phyloP scores from a whole-genome alignment of 768 basidiomycete genomes.

The Fibroporia radiculosa region DNA sequence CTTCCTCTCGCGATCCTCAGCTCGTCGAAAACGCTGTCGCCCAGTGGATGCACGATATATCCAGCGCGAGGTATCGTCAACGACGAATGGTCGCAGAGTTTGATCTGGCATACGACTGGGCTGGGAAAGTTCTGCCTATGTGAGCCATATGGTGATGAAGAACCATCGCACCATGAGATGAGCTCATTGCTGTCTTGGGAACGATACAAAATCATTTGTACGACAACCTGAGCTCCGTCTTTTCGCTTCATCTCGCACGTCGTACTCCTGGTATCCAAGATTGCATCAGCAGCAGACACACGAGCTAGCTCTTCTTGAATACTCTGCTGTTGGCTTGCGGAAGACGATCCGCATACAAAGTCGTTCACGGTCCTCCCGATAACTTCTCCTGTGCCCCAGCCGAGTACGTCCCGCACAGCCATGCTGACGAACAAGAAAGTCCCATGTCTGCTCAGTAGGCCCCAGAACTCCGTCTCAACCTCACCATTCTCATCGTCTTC shows the following conservation, averaged over 20 bases:
- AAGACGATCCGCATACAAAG: conserved; percentile 20
- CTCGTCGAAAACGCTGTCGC: conserved; percentile 60
- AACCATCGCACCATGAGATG: not conserved
- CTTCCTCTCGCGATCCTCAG: conserved; percentile 58
- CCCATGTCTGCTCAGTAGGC: conserved; percentile 34
- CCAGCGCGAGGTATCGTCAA: conserved; percentile 7
- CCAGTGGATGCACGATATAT: conserved; percentile 10
- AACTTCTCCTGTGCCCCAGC: conserved; percentile 47
- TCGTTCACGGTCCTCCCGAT: conserved; percentile 39
- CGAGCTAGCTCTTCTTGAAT: conserved; percentile 17
- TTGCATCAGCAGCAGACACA: conserved; percentile 6
- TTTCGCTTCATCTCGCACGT: conserved; percentile 33
- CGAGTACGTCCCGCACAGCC: conserved; percentile 55
- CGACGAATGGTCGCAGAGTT: conserved; percentile 9
- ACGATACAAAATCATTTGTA: conserved; percentile 32
- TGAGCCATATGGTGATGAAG: not conserved
- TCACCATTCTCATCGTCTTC: conserved; percentile 20
- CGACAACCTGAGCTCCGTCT: conserved; percentile 23
- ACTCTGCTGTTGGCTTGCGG: conserved; percentile 14
- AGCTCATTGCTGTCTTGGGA: conserved; percentile 17
- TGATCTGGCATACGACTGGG: conserved; percentile 23
- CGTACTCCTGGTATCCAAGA: conserved; percentile 21
- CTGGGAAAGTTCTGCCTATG: not conserved
- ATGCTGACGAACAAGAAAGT: conserved; percentile 45
- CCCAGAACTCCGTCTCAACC: conserved; percentile 45